These are phyloP conservation scores for Avena eriantha DNA, from an alignment of 176 grass and related monocot species.

Conservation along the genomic window DNA sequence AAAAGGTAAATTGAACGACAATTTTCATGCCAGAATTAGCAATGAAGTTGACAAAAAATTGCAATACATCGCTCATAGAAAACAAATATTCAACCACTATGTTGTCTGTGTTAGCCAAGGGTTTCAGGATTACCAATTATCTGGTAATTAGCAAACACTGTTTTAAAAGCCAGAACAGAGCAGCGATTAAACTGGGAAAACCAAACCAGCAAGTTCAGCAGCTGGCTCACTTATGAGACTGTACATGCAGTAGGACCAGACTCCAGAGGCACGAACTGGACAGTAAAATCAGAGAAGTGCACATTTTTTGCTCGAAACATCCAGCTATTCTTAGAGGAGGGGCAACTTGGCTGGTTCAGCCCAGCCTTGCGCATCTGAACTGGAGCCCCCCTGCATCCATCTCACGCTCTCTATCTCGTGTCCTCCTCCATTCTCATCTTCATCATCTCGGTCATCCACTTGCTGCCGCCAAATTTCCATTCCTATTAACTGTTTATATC, in stretches of 20 bases:
- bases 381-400: constrained; percentile 1
- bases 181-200: background rate
- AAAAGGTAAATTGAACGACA: constrained; percentile 16
- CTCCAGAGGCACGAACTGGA: background rate
- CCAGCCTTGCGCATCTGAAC: constrained; percentile 7
- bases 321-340: background rate
- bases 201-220: background rate
- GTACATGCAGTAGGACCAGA: background rate
- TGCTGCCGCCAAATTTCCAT: background rate
- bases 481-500: background rate
- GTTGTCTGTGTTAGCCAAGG: background rate
- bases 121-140: constrained; percentile 4
- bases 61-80: background rate
- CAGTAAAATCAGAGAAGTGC: background rate
- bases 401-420: constrained; percentile 2
- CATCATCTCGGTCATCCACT: constrained; percentile 5
- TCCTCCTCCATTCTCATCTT: background rate
- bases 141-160: background rate
- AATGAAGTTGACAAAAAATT: background rate
- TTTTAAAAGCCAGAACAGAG: background rate
- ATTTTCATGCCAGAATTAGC: constrained; percentile 28
- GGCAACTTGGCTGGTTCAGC: background rate
- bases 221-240: constrained; percentile 1
- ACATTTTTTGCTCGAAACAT: background rate
- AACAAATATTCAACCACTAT: background rate